Evolutionary conservation across 768 basidiomycete species (phyloP).

Genomic region (Mycena epipterygia): DNA sequence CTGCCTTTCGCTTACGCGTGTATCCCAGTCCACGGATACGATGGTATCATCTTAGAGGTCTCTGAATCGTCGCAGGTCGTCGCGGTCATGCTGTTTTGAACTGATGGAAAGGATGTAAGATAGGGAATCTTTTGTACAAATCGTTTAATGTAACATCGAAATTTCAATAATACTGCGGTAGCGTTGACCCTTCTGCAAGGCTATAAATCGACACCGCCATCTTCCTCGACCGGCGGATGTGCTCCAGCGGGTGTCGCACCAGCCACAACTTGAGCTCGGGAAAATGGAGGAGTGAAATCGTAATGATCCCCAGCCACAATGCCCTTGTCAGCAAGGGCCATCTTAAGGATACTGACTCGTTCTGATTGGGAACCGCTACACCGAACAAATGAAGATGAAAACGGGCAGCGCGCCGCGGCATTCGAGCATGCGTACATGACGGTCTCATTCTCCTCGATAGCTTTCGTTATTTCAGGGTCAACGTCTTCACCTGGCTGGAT

Average conservation of each 20-base stretch:
- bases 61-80: conserved; percentile 84
- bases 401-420: not conserved
- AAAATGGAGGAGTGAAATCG: conserved; percentile 30
- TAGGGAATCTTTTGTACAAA: conserved; percentile 20
- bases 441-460: conserved; percentile 76
- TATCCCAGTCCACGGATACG: conserved; percentile 76
- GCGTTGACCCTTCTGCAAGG: not conserved
- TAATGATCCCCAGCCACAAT: conserved; percentile 64
- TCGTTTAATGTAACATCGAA: conserved; percentile 27
- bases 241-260: not conserved
- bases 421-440: conserved; percentile 68
- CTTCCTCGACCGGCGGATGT: not conserved
- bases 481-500: conserved; percentile 46
- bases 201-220: conserved; percentile 33
- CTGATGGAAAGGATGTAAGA: not conserved
- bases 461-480: conserved; percentile 72
- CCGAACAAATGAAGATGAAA: conserved; percentile 16
- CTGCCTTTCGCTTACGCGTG: conserved; percentile 33
- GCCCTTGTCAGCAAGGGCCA: conserved; percentile 76
- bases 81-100: conserved; percentile 77
- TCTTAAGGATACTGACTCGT: conserved; percentile 75
- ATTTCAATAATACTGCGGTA: not conserved
- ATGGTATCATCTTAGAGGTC: conserved; percentile 86
- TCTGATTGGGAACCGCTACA: conserved; percentile 84
- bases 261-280: not conserved